phyloP scores from a whole-genome alignment of 2,329 filamentous ascomycete species.

The Xylaria sp. region DNA sequence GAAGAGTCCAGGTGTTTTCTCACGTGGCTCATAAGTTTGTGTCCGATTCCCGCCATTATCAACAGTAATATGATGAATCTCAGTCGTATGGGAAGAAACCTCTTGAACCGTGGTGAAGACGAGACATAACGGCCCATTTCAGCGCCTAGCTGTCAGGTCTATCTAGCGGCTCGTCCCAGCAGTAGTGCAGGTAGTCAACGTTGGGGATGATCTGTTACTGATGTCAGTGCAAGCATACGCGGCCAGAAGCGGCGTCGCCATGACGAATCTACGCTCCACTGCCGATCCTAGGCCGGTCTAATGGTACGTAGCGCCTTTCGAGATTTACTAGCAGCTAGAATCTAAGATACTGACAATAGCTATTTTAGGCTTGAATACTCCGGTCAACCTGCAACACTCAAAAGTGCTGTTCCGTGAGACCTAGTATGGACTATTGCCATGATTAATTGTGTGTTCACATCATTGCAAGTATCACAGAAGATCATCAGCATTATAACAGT shows the following conservation, averaged over 20 bases:
- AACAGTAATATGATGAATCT: conserved; percentile 23
- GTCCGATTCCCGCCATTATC: conserved; percentile 26
- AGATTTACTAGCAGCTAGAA: not conserved
- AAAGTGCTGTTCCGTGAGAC: too few relatives aligned
- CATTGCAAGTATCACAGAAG: not conserved
- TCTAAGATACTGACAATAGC: not conserved
- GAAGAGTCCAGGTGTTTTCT: conserved; percentile 6
- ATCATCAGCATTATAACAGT: too few relatives aligned
- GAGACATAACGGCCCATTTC: conserved; percentile 26
- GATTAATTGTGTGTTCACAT: too few relatives aligned
- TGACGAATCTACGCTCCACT: conserved; percentile 22
- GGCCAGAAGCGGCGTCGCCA: conserved; percentile 6
- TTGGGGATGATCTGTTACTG: not conserved
- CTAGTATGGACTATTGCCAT: too few relatives aligned
- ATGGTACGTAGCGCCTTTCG: not conserved
- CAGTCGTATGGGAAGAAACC: not conserved
- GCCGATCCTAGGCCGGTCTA: not conserved
- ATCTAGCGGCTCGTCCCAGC: too few relatives aligned
- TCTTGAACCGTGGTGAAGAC: conserved; percentile 13
- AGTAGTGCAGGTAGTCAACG: too few relatives aligned
- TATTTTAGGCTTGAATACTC: not conserved
- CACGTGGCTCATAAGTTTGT: conserved; percentile 22
- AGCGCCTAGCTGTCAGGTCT: not conserved
- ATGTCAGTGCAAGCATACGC: not conserved
- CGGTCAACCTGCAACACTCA: too few relatives aligned